Evolutionary conservation across 768 basidiomycete genomes (phyloP), one percentile per base, ranked within the genome.

Genomic region (Leccinum incarnatum): DNA sequence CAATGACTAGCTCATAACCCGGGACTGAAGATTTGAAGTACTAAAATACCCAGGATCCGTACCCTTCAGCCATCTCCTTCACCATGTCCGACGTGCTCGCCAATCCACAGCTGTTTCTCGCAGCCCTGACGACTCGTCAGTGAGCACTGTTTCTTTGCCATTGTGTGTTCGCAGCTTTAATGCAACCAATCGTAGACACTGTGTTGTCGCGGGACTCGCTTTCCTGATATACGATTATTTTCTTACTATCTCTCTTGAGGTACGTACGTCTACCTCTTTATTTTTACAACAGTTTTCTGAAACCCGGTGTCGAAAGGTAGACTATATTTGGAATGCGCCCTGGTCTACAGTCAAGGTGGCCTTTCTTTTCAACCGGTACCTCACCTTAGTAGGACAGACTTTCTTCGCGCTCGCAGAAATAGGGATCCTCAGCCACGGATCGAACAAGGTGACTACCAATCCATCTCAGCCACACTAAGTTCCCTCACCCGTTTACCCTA

Each of bases 301-400:
- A 9, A 12, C 9, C 1, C 5, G 5, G 10, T 25, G 3, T 32
- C 8, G 6, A 56, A 48, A 63, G 61, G 21, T 59, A 12, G 51
- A 45, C 10, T 47, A 58, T 21, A 42, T 55, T 1, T 62, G 63
- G 58, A 23, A 14, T 9, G 27, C 51, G 2, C 63, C 21, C 30
- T 62, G 63, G 60, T 5, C 10, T 9, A 2, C 42, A 12, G 54
- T 53, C 5, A 65, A 67, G 37, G 23, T 34, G 5, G 19, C 58
- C 14, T 67, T 67, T 45, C 59, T 67, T 5, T 15, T 64, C 56
- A 67, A 64, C 29, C 65, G 65, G n/a, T 67, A 67, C 12, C 54
- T 45, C 0, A 62, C 53, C 10, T 21, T 67, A 21, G 25, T 54
- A 14, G 57, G 56, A n/a, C 67, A 65, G 19, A 34, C 59, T 0